Conservation (phyloP, 1,139 yeast genomes). For the Oligophagozyma castellii region DNA sequence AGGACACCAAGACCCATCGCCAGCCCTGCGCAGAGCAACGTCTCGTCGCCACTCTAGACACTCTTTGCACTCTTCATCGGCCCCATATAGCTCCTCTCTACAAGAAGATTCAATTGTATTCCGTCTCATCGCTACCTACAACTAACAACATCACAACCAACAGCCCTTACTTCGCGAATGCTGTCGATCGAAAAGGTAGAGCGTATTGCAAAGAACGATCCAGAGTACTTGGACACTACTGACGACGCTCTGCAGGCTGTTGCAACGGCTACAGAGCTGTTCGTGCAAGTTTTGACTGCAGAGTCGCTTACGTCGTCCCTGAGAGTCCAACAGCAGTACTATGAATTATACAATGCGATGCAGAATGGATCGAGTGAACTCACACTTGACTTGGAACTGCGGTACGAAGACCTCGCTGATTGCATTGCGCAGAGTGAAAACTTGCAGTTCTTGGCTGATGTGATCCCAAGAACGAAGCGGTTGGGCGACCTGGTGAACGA, state of each 20-base stretch:
- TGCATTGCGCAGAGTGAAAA: conserved; percentile 59
- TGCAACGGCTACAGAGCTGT: conserved; percentile 78
- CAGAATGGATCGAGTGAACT: conserved; percentile 5
- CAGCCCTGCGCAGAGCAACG: too few relatives aligned
- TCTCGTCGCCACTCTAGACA: too few relatives aligned
- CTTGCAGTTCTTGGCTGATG: conserved; percentile 50
- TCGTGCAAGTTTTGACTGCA: conserved; percentile 65
- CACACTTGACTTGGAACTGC: conserved; percentile 6
- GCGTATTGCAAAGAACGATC: conserved; percentile 75
- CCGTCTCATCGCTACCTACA: too few relatives aligned
- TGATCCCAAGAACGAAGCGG: conserved; percentile 44
- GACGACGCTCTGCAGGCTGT: conserved; percentile 71
- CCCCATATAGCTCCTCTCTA: too few relatives aligned
- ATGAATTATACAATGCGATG: conserved; percentile 5
- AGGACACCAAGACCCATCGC: too few relatives aligned
- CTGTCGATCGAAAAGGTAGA: conserved; percentile 74
- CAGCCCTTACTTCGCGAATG: conserved; percentile 6
- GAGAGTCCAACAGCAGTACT: conserved; percentile 7
- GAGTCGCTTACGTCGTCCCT: conserved; percentile 39
- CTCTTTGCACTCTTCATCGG: too few relatives aligned
- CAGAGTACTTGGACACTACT: conserved; percentile 65
- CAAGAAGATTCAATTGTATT: too few relatives aligned
- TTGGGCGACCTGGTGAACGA: conserved; percentile 33
- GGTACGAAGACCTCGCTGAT: conserved; percentile 60
- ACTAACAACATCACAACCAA: too few relatives aligned